Percentiles rank a stretch among this genome's conserved stretches.
Evolutionary conservation across 495 filamentous ascomycete genomes (phyloP).

Genomic region (Podospora fimiseda): DNA sequence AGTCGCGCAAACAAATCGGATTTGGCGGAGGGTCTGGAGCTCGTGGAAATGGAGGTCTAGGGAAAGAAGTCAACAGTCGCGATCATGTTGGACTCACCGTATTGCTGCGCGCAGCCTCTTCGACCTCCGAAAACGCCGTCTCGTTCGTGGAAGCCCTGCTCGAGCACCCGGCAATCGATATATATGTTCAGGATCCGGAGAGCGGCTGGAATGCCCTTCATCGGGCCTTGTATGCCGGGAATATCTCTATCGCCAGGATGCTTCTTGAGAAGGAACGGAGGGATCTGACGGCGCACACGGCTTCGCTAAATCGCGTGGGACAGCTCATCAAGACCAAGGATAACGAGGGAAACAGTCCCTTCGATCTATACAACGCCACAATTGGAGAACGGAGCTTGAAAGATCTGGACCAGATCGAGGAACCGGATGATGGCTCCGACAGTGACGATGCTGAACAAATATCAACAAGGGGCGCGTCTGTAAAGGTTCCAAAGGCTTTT

Average conservation of each 20-base stretch:
- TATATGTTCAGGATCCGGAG: conserved; percentile 80
- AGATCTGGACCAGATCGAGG: conserved; percentile 17
- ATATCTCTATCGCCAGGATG: conserved; percentile 74
- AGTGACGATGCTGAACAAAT: conserved; percentile 28
- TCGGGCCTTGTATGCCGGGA: conserved; percentile 86
- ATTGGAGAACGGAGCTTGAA: conserved; percentile 56
- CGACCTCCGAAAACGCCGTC: conserved; percentile 56
- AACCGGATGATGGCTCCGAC: conserved; percentile 35
- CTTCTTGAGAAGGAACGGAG: conserved; percentile 69
- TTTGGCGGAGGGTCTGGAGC: conserved; percentile 23
- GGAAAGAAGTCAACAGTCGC: conserved; percentile 72
- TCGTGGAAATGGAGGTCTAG: conserved; percentile 40
- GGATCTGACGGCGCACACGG: conserved; percentile 51
- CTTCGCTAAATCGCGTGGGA: conserved; percentile 40
- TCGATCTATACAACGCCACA: conserved; percentile 81
- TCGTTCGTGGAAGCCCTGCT: conserved; percentile 72
- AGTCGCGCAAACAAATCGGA: conserved; percentile 40
- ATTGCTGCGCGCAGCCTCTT: conserved; percentile 79
- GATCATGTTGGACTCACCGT: conserved; percentile 73
- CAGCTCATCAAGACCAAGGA: conserved; percentile 92
- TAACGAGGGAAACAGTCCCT: conserved; percentile 86
- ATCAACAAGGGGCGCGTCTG: conserved; percentile 11
- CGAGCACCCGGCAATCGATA: conserved; percentile 73
- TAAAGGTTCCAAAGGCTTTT: conserved; percentile 1
- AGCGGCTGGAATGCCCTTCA: conserved; percentile 96